Evolutionary conservation across 202 grass and related monocot species (phyloP).

Genomic region (Setaria viridis): DNA sequence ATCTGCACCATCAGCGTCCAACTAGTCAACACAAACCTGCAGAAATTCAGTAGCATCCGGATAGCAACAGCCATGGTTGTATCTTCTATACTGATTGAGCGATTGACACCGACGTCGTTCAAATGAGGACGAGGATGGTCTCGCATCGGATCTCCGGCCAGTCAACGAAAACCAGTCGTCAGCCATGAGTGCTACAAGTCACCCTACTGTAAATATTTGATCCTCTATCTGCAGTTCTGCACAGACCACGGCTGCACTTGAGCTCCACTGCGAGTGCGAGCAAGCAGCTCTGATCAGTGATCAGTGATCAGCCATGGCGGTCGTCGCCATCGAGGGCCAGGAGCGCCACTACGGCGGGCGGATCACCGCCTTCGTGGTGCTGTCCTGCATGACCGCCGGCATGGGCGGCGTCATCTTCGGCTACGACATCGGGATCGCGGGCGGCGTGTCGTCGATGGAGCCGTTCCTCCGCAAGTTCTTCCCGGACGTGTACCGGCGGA

Average conservation of each 20-base stretch:
- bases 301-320: constrained; percentile 48
- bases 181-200: constrained; percentile 25
- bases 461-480: constrained; percentile 69
- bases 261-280: neutral
- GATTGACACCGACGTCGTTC: neutral
- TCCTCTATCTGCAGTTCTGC: neutral
- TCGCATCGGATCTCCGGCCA: neutral
- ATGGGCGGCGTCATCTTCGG: constrained; percentile 81
- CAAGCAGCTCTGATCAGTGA: constrained; percentile 9
- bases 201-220: constrained; percentile 2
- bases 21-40: constrained; percentile 22
- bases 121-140: neutral
- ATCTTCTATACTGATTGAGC: neutral
- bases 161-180: constrained; percentile 33
- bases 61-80: neutral
- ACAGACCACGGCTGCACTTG: neutral
- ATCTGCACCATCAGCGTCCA: neutral
- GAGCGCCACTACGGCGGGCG: constrained; percentile 30
- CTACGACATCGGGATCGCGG: constrained; percentile 75
- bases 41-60: constrained; percentile 10
- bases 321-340: neutral
- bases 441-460: constrained; percentile 75
- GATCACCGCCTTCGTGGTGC: constrained; percentile 63
- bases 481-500: constrained; percentile 57
- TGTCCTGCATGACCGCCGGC: constrained; percentile 70